Evolutionary conservation across 768 basidiomycete genomes (phyloP).

Genomic region (Rhizopogon vesiculosus): DNA sequence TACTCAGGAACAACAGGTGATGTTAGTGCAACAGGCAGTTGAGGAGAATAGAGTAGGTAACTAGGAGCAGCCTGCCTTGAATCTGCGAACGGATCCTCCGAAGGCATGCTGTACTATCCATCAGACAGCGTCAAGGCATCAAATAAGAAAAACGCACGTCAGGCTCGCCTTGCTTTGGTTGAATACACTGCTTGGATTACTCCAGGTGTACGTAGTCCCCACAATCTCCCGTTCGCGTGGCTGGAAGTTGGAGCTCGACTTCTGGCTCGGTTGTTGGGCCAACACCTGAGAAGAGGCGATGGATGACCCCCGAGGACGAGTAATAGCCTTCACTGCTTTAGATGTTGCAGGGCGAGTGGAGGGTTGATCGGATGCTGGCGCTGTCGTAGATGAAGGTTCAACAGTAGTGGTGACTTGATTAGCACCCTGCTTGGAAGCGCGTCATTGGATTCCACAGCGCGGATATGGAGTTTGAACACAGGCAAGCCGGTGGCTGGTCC

Average conservation of each 20-base stretch:
- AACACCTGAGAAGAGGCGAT: slow-evolving; percentile 20
- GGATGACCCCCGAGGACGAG: slow-evolving; percentile 21
- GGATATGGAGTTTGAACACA: too few species aligned
- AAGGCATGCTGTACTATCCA: slow-evolving; percentile 2
- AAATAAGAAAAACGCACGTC: slow-evolving; percentile 11
- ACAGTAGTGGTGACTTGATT: slow-evolving; percentile 1
- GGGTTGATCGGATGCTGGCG: neutral
- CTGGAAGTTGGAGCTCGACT: slow-evolving; percentile 18
- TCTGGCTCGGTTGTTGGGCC: slow-evolving; percentile 14
- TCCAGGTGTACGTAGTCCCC: slow-evolving; percentile 29
- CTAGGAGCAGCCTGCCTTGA: slow-evolving; percentile 8
- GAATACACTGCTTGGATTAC: slow-evolving; percentile 20
- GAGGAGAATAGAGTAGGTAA: slow-evolving; percentile 1
- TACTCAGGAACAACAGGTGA: slow-evolving; percentile 20
- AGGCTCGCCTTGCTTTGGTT: slow-evolving; percentile 9
- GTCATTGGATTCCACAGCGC: too few species aligned
- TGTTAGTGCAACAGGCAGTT: neutral
- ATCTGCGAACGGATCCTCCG: slow-evolving; percentile 25
- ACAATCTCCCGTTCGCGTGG: slow-evolving; percentile 24
- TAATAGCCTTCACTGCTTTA: slow-evolving; percentile 17
- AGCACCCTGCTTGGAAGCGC: too few species aligned
- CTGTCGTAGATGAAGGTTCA: slow-evolving; percentile 3
- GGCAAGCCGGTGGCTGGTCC: too few species aligned
- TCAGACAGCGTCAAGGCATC: neutral
- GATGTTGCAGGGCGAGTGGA: slow-evolving; percentile 2